Percentiles rank a stretch among this genome's conserved stretches.
phyloP scores from a whole-genome alignment of 1,284 basidiomycete species.

The Cryptococcus sp. region DNA sequence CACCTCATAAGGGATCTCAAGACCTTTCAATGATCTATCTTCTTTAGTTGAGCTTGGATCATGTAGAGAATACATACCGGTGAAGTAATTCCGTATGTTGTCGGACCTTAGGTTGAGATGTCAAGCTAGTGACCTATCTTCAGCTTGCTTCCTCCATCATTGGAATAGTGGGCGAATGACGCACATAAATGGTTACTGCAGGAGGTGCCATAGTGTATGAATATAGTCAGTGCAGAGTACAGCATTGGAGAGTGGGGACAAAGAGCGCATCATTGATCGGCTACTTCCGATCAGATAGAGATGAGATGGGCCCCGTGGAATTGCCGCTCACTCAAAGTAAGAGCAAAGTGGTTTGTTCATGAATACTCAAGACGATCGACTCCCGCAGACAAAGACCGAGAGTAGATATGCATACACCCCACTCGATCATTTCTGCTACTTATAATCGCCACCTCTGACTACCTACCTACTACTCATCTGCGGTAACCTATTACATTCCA shows the following conservation, averaged over 20 bases:
- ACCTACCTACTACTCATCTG: conserved; percentile 6
- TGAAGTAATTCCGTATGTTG: conserved; percentile 41
- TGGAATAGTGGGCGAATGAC: background rate
- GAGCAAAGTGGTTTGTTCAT: no score
- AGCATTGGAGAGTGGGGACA: no score
- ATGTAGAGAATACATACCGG: conserved; percentile 15
- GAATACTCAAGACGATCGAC: no score
- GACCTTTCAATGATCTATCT: conserved; percentile 30
- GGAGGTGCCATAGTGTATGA: conserved; percentile 12
- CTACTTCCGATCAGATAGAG: no score
- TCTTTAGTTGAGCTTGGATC: conserved; percentile 4
- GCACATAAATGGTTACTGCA: conserved; percentile 14
- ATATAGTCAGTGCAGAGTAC: background rate
- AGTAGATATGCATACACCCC: no score
- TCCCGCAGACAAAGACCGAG: no score
- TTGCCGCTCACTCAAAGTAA: no score
- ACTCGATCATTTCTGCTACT: no score
- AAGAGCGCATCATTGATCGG: no score
- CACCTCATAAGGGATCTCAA: conserved; percentile 45
- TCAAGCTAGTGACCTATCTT: conserved; percentile 39
- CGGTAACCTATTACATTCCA: conserved; percentile 68
- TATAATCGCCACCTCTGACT: no score
- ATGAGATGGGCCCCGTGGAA: no score
- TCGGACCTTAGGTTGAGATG: conserved; percentile 39
- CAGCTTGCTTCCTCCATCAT: background rate